Conservation (phyloP, 2,329 filamentous ascomycete species). For the Hypocreales sp. region DNA sequence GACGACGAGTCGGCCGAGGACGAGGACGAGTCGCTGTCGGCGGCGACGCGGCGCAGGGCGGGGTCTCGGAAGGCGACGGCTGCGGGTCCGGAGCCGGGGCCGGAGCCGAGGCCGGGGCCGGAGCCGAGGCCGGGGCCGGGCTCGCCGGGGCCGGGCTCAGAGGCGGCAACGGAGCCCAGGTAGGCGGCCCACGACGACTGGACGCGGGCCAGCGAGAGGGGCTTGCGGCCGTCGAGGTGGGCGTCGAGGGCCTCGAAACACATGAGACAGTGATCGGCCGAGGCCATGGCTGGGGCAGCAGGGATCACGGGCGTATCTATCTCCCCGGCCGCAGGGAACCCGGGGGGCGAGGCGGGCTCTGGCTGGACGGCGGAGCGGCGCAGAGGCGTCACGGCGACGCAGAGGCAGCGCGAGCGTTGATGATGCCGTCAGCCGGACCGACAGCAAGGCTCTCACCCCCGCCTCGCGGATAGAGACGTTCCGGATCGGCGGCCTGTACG, state of each 20-base stretch:
- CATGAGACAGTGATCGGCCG: slow-evolving; percentile 70
- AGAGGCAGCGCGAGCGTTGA: no score
- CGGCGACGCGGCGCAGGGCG: slow-evolving; percentile 25
- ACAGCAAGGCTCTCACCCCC: no score
- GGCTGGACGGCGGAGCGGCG: not conserved
- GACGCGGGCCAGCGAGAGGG: slow-evolving; percentile 52
- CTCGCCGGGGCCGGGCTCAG: slow-evolving; percentile 3
- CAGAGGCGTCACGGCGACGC: not conserved
- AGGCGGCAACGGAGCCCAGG: slow-evolving; percentile 7
- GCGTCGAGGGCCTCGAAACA: slow-evolving; percentile 83
- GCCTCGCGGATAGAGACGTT: no score
- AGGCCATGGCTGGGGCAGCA: slow-evolving; percentile 50
- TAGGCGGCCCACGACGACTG: slow-evolving; percentile 46
- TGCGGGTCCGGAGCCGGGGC: no score
- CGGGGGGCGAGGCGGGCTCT: slow-evolving; percentile 1
- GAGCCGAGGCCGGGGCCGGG: no score
- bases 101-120: no score
- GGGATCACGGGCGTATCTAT: no score
- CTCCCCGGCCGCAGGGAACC: no score
- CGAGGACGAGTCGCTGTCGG: slow-evolving; percentile 10
- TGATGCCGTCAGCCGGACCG: no score
- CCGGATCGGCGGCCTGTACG: no score
- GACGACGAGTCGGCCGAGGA: slow-evolving; percentile 20
- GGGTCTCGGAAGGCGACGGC: slow-evolving; percentile 26
- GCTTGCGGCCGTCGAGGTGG: slow-evolving; percentile 52